phyloP scores from a whole-genome alignment of 2,329 filamentous ascomycete genomes.

The Fusarium dimerum region DNA sequence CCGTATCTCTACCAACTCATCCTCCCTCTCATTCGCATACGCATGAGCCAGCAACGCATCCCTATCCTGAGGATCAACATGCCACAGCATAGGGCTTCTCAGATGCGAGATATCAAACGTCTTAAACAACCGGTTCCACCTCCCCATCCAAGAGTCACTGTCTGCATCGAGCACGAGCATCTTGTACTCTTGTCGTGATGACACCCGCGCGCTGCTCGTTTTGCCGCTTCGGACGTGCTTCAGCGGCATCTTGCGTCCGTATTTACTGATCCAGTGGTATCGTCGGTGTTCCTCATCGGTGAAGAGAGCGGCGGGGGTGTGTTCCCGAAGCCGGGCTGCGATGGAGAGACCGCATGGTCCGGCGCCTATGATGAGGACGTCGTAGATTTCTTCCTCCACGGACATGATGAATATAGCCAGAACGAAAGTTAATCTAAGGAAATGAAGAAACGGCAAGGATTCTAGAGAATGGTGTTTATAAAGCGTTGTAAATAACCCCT shows the following conservation, averaged over 20 bases:
- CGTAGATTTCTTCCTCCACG: slow-evolving; percentile 47
- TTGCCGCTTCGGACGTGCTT: slow-evolving; percentile 46
- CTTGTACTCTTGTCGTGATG: slow-evolving; percentile 31
- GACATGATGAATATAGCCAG: not conserved
- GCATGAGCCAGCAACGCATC: slow-evolving; percentile 73
- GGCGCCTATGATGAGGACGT: slow-evolving; percentile 73
- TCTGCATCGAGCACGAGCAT: slow-evolving; percentile 69
- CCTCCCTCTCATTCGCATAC: slow-evolving; percentile 58
- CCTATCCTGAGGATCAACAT: slow-evolving; percentile 73
- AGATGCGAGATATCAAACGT: slow-evolving; percentile 71
- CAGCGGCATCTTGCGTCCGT: slow-evolving; percentile 60
- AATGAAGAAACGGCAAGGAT: not conserved
- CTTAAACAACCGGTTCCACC: slow-evolving; percentile 71
- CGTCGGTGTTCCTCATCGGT: slow-evolving; percentile 80
- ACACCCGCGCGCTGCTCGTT: slow-evolving; percentile 13
- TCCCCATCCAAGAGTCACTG: slow-evolving; percentile 64
- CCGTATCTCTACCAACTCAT: slow-evolving; percentile 68
- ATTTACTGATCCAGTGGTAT: slow-evolving; percentile 75
- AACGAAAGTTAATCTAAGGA: not conserved
- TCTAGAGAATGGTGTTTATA: too few relatives aligned
- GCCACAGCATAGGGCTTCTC: slow-evolving; percentile 81
- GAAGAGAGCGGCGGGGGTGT: slow-evolving; percentile 75
- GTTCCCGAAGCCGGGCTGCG: slow-evolving; percentile 70
- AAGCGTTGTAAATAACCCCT: too few relatives aligned
- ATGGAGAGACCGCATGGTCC: slow-evolving; percentile 76